A percentile compares a stretch with the other conserved stretches of the same genome.
These are phyloP conservation scores for Coemansia umbellata DNA, from an alignment of 192 early-diverging fungal genomes.

Conservation along the genomic window DNA sequence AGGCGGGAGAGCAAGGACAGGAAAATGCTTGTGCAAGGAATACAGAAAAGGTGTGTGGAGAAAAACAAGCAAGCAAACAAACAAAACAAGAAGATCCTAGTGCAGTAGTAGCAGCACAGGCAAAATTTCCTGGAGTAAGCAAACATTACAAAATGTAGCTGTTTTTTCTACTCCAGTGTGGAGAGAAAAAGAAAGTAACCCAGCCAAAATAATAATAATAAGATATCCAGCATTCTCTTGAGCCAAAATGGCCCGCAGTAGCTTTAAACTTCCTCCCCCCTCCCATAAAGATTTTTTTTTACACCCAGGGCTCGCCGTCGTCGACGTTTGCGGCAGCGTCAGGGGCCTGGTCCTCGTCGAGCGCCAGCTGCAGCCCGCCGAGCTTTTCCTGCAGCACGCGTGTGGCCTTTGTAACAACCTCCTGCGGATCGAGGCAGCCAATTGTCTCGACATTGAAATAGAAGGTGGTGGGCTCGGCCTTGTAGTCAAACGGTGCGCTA, in stretches of 20 bases:
- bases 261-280: not conserved
- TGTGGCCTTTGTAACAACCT: conserved; percentile 64
- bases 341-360: conserved; percentile 50
- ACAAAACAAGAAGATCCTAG: not conserved
- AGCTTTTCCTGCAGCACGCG: conserved; percentile 72
- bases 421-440: conserved; percentile 70
- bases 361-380: conserved; percentile 61
- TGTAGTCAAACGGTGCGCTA: conserved; percentile 67
- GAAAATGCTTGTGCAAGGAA: too few relatives aligned
- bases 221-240: not conserved
- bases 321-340: conserved; percentile 35
- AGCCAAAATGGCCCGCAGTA: not conserved
- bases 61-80: not conserved
- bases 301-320: conserved; percentile 44
- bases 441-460: conserved; percentile 80
- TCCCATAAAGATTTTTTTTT: not conserved
- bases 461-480: conserved; percentile 72
- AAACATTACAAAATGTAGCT: not conserved
- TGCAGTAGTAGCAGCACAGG: not conserved
- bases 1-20: too few relatives aligned
- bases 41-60: too few relatives aligned
- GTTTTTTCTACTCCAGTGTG: not conserved
- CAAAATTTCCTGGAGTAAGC: not conserved
- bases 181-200: not conserved
- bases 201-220: not conserved